phyloP scores from a whole-genome alignment of 208 protist species.

The Leishmania turanica region DNA sequence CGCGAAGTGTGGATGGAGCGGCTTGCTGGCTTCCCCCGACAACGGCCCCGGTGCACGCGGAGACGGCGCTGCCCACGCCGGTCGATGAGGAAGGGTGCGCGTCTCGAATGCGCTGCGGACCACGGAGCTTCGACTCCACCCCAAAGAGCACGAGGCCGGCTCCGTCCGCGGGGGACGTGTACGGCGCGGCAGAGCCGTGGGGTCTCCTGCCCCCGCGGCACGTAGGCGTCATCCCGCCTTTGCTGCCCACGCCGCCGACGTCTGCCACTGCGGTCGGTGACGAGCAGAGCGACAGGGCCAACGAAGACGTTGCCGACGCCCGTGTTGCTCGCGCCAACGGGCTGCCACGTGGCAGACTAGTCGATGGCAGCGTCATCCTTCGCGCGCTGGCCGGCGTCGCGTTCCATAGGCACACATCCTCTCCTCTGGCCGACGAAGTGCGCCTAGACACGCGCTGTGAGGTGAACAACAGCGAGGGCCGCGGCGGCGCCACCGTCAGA shows the following conservation, averaged over 20 bases:
- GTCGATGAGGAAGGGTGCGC: background rate
- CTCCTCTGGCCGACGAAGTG: background rate
- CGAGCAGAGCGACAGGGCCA: background rate
- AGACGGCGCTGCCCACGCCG: background rate
- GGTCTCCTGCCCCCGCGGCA: background rate
- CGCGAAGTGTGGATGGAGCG: background rate
- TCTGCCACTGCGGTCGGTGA: background rate
- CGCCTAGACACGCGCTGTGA: background rate
- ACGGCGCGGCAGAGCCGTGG: background rate
- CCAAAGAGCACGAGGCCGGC: constrained; percentile 1
- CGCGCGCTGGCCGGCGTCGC: background rate
- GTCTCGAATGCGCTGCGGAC: background rate
- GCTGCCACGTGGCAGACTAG: background rate
- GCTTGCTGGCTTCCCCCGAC: background rate
- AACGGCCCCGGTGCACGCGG: background rate
- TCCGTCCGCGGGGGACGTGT: background rate
- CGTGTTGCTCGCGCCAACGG: background rate
- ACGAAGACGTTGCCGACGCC: background rate
- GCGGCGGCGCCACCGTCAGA: background rate
- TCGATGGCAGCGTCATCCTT: background rate
- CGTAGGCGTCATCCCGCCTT: background rate
- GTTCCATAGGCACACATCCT: background rate
- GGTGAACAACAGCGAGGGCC: background rate
- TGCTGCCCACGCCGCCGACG: background rate
- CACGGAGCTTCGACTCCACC: constrained; percentile 19